Conservation (phyloP, 192 early-diverging fungal genomes). For the Polychytrium aggregatum region DNA sequence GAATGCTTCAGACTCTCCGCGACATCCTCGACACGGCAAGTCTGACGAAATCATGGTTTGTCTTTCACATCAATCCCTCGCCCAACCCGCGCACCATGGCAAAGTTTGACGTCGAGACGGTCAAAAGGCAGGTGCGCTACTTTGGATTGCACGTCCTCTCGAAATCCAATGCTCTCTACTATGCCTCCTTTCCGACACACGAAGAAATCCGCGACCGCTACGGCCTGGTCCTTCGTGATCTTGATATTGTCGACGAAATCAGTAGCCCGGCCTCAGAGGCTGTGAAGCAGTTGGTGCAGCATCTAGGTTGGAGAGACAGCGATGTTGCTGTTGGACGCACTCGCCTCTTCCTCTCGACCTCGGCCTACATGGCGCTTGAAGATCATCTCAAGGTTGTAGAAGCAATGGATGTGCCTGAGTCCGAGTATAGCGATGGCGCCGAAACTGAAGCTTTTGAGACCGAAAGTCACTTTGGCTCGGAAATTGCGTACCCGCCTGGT, state of each 20-base stretch:
- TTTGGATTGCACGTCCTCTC: conserved; percentile 61
- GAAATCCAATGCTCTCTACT: conserved; percentile 54
- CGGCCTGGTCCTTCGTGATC: too few relatives aligned
- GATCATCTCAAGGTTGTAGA: conserved; percentile 27
- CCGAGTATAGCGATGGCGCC: conserved; percentile 7
- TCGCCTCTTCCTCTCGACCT: conserved; percentile 27
- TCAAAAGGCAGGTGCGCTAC: conserved; percentile 60
- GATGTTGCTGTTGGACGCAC: conserved; percentile 30
- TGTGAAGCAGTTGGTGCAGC: too few relatives aligned
- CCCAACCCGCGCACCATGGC: conserved; percentile 29
- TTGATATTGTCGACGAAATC: conserved; percentile 34
- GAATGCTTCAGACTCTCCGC: conserved; percentile 60
- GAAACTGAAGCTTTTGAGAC: conserved; percentile 13
- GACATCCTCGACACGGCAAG: conserved; percentile 61
- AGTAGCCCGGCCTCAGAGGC: conserved; percentile 18
- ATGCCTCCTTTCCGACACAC: conserved; percentile 52
- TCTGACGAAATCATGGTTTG: conserved; percentile 67
- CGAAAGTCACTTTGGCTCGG: conserved; percentile 16
- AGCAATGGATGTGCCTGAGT: too few relatives aligned
- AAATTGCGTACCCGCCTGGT: conserved; percentile 16
- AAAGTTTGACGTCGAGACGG: conserved; percentile 48
- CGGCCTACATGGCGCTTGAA: conserved; percentile 26
- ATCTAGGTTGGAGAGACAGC: conserved; percentile 21
- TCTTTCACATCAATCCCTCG: conserved; percentile 71
- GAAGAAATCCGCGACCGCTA: conserved; percentile 67